Percentiles rank a stretch among this genome's conserved stretches.
Evolutionary conservation across 83 land plant genomes (phyloP).

Genomic region (Picea abies): DNA sequence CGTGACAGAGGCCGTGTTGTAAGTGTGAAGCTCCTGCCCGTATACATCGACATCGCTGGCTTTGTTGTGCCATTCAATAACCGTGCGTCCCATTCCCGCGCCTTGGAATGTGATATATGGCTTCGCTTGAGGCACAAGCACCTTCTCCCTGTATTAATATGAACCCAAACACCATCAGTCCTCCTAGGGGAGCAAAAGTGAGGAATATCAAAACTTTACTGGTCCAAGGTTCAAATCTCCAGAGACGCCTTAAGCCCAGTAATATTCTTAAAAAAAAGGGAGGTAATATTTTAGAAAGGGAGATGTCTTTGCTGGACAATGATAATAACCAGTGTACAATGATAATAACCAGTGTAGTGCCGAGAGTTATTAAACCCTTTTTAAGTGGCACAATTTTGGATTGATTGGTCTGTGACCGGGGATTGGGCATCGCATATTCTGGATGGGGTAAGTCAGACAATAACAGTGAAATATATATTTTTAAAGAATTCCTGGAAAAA

Average conservation of each 20-base stretch:
- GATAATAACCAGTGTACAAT: too few relatives aligned
- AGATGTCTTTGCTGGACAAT: too few relatives aligned
- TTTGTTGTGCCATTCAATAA: constrained; percentile 52
- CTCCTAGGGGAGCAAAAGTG: background rate
- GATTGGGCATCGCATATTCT: too few relatives aligned
- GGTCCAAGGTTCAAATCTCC: background rate
- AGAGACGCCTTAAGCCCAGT: background rate
- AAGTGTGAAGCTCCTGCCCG: constrained; percentile 33
- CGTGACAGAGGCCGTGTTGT: constrained; percentile 63
- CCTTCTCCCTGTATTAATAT: constrained; percentile 58
- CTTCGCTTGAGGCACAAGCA: constrained; percentile 58
- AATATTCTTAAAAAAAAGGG: background rate
- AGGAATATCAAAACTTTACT: background rate
- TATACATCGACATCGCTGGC: constrained; percentile 27
- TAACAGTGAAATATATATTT: too few relatives aligned
- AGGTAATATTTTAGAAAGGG: too few relatives aligned
- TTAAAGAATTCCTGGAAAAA: too few relatives aligned
- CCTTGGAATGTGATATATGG: constrained; percentile 78
- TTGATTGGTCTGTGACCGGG: too few relatives aligned
- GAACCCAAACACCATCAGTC: background rate
- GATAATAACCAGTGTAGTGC: too few relatives aligned
- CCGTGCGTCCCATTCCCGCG: constrained; percentile 54
- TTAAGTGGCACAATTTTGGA: too few relatives aligned
- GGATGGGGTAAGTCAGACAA: too few relatives aligned
- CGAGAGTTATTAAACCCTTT: too few relatives aligned